Percentiles rank a stretch among this genome's conserved stretches.
Conservation (phyloP, 805 yeast species). For the Teunomyces pallodes region DNA sequence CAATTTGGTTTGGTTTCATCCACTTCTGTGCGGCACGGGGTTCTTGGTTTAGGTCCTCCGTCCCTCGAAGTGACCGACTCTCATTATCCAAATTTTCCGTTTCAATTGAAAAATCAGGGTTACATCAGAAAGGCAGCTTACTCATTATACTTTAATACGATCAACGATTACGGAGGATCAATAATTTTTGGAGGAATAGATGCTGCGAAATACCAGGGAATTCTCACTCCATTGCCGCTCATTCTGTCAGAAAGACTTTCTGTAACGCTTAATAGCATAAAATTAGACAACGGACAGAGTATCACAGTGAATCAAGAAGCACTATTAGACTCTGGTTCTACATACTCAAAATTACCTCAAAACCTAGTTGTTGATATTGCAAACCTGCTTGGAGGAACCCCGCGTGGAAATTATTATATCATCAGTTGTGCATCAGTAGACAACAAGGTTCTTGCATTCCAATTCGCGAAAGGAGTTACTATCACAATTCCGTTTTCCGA, state of each 20-base stretch:
- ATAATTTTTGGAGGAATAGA: constrained; percentile 32
- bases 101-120: constrained; percentile 25
- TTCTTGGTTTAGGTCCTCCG: constrained; percentile 1
- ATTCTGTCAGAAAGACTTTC: constrained; percentile 1
- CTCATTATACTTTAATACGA: constrained; percentile 24
- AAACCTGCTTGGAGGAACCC: constrained; percentile 10
- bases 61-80: neutral
- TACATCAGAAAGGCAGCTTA: constrained; percentile 20
- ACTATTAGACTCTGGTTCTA: constrained; percentile 20
- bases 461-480: neutral
- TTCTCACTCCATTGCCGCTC: constrained; percentile 10
- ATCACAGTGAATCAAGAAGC: constrained; percentile 6
- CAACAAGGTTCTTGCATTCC: constrained; percentile 2
- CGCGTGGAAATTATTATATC: neutral
- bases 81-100: constrained; percentile 14
- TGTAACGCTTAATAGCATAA: neutral
- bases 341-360: constrained; percentile 16
- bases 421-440: constrained; percentile 1
- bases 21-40: constrained; percentile 2
- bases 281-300: neutral
- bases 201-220: constrained; percentile 18
- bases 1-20: constrained; percentile 9
- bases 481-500: constrained; percentile 6
- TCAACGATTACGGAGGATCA: constrained; percentile 17
- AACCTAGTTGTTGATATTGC: constrained; percentile 9